These are phyloP conservation scores for Diaporthe sp. DNA, from an alignment of 2,329 filamentous ascomycete species.

Conservation along the genomic window DNA sequence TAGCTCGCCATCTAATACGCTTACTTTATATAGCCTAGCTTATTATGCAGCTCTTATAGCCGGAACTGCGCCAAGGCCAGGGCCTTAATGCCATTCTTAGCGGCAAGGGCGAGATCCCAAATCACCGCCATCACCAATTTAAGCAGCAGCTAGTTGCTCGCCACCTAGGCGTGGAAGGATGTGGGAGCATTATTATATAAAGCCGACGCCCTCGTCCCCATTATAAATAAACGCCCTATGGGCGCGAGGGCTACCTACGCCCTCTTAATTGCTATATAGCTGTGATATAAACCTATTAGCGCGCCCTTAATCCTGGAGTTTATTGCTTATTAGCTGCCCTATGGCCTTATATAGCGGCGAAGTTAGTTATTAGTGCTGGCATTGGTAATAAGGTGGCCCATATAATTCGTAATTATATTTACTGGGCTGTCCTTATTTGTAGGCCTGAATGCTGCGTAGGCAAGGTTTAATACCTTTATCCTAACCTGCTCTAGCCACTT, in stretches of 20 bases:
- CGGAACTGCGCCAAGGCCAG: neutral
- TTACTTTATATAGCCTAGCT: neutral
- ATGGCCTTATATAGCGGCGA: neutral
- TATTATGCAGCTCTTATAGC: conserved; percentile 8
- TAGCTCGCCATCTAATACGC: neutral
- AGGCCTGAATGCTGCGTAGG: no score
- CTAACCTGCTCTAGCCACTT: neutral
- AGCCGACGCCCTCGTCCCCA: neutral
- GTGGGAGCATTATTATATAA: neutral
- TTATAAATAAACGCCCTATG: neutral
- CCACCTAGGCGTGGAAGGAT: neutral
- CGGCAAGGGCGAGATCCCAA: neutral
- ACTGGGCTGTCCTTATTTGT: no score
- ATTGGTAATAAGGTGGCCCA: neutral
- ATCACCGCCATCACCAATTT: neutral
- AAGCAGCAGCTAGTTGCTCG: neutral
- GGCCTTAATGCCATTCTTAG: neutral
- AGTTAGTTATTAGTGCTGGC: neutral
- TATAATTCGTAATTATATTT: neutral
- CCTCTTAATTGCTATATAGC: neutral
- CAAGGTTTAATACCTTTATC: neutral
- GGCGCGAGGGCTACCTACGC: neutral
- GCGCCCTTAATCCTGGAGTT: neutral
- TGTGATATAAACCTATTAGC: neutral
- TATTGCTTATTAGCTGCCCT: neutral